Base-by-base conservation (phyloP, 768 basidiomycete genomes). In the Myochromella boudieri region DNA sequence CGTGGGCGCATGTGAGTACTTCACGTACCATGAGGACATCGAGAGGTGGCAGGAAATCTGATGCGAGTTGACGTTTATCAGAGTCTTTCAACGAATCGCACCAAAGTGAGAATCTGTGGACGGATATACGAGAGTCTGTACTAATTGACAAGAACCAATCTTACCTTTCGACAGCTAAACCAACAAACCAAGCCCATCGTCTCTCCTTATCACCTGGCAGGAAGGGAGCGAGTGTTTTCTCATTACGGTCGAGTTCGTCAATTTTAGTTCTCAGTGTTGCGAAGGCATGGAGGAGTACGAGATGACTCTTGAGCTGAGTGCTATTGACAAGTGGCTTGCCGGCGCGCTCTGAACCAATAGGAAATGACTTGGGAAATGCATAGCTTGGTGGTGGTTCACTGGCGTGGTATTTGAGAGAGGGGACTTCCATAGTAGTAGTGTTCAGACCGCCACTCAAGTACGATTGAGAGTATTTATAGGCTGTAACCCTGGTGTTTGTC, bases 321-420 rank as follows among this genome's bases (percentile, higher is more conserved):
- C 60, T 55, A n/a, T 42, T 55, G 18, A 71, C 64, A 18, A 71
- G 52, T 1, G 64, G 66, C 11, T 49, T 49, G 3, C 48, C 31
- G 0, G 66, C 64, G 18, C 51, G 38, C 9, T 38, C 26, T 12
- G 26, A 33, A 0, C 69, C 68, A 31, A 71, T 62, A 4, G 26
- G 52, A 47, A 68, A 69, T 11, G 52, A 48, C 1, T 60, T 55
- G 4, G 68, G 67, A 22, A 56, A 57, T 4, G 60, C 58, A 41
- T 71, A 71, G 1, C 36, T 48, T 1, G 68, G 66, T 6, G 61
- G 60, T 15, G 55, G 46, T 1, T 26, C 44, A 14, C 14, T 34
- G 14, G 7, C 18, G 14, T n/a, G 7, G 18, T 34, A 34, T 34
- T 6, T n/a, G n/a, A n/a, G n/a, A n/a, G n/a, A n/a, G n/a, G n/a